Conservation (phyloP, 306 rosid species). For the Alnus glutinosa region DNA sequence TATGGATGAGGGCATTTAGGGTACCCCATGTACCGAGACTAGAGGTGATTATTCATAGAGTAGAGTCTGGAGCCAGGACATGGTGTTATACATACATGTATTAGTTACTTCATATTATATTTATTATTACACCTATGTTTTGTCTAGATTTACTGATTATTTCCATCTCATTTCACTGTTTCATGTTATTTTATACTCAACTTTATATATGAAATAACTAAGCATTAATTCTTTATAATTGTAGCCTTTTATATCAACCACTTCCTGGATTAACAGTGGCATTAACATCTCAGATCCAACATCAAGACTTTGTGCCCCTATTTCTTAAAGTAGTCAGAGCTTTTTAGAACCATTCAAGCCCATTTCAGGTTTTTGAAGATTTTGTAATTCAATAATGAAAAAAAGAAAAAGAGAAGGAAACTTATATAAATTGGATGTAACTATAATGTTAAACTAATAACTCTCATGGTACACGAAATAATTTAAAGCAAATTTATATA, state of each 20-base stretch:
- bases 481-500: neutral
- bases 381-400: neutral
- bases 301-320: neutral
- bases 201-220: neutral
- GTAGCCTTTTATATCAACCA: neutral
- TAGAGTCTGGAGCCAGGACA: conserved; percentile 21
- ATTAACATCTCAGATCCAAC: neutral
- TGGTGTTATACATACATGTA: conserved; percentile 34
- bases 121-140: neutral
- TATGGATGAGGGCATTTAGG: conserved; percentile 36
- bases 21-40: conserved; percentile 27
- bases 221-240: neutral
- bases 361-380: neutral
- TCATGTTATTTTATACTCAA: neutral
- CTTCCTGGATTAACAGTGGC: neutral
- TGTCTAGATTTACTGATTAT: conserved; percentile 5
- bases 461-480: neutral
- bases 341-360: neutral
- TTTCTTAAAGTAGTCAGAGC: neutral
- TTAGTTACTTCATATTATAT: neutral
- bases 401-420: neutral
- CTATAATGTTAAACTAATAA: neutral
- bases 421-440: neutral
- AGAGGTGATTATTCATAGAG: conserved; percentile 48
- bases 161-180: conserved; percentile 1